These are phyloP conservation scores for Termitomyces sp. DNA, from an alignment of 768 basidiomycete species.

Conservation along the genomic window DNA sequence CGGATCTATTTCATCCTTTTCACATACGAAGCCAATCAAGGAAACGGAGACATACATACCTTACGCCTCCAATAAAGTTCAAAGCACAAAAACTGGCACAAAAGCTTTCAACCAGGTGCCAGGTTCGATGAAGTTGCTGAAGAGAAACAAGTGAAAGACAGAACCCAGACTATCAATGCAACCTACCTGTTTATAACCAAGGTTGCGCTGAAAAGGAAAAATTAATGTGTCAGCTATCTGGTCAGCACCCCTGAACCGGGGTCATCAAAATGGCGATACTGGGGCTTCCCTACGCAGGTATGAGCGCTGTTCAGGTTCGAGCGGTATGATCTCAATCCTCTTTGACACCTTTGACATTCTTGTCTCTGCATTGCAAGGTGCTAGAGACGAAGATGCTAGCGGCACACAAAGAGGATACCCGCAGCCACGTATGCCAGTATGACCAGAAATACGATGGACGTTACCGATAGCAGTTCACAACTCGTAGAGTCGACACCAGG, in stretches of 20 bases:
- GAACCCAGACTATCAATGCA: neutral
- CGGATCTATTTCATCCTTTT: slow-evolving; percentile 40
- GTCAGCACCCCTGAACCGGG: slow-evolving; percentile 27
- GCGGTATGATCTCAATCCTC: slow-evolving; percentile 96
- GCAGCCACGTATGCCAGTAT: slow-evolving; percentile 73
- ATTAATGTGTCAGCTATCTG: slow-evolving; percentile 41
- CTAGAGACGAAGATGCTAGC: slow-evolving; percentile 18
- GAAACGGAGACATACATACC: slow-evolving; percentile 37
- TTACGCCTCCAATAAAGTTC: slow-evolving; percentile 85
- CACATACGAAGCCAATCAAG: neutral
- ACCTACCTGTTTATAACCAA: slow-evolving; percentile 78
- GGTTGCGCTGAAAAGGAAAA: slow-evolving; percentile 44
- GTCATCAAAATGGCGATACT: slow-evolving; percentile 46
- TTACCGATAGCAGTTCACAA: slow-evolving; percentile 55
- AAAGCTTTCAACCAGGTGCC: slow-evolving; percentile 81
- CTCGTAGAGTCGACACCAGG: slow-evolving; percentile 22
- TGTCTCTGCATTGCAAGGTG: slow-evolving; percentile 15
- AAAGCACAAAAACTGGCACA: slow-evolving; percentile 85
- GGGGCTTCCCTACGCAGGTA: slow-evolving; percentile 98
- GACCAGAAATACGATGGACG: slow-evolving; percentile 51
- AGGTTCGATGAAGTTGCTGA: slow-evolving; percentile 82
- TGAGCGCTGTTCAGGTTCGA: slow-evolving; percentile 96
- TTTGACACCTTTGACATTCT: slow-evolving; percentile 25
- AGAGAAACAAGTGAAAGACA: slow-evolving; percentile 8
- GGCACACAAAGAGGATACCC: slow-evolving; percentile 66